These are phyloP conservation scores for Nemophila menziesii DNA, from an alignment of 257 asterid species.

Conservation along the genomic window DNA sequence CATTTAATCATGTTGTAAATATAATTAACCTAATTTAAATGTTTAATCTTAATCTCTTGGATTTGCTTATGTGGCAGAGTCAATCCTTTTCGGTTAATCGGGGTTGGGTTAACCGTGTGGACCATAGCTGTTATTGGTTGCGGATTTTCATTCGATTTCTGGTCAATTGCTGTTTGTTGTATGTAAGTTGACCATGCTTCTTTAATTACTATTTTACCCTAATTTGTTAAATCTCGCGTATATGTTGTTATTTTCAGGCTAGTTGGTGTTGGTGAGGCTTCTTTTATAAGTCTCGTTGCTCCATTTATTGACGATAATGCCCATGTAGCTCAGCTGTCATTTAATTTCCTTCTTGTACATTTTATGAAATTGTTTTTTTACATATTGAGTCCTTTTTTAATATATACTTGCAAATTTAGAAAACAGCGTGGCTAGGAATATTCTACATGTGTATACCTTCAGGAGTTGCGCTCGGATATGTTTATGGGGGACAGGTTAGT, in stretches of 20 bases:
- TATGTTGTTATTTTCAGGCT: slow-evolving; percentile 36
- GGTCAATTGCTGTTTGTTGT: slow-evolving; percentile 69
- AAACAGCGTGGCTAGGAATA: slow-evolving; percentile 87
- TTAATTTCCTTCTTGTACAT: too few species aligned
- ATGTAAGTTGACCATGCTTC: slow-evolving; percentile 48
- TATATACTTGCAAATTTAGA: slow-evolving; percentile 48
- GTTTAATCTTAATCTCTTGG: not conserved
- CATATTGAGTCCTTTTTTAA: too few species aligned
- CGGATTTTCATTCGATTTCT: slow-evolving; percentile 70
- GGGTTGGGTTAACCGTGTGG: slow-evolving; percentile 92
- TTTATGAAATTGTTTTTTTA: too few species aligned
- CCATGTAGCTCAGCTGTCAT: slow-evolving; percentile 74
- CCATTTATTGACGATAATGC: slow-evolving; percentile 98
- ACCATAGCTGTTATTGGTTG: slow-evolving; percentile 77
- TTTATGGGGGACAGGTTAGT: slow-evolving; percentile 91
- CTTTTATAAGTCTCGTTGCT: slow-evolving; percentile 94
- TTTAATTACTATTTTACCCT: not conserved
- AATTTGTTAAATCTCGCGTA: slow-evolving; percentile 7
- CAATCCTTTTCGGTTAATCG: slow-evolving; percentile 93
- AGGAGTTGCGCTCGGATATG: slow-evolving; percentile 86
- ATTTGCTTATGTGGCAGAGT: slow-evolving; percentile 32
- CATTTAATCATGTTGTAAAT: not conserved
- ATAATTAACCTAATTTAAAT: not conserved
- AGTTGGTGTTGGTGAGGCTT: slow-evolving; percentile 99
- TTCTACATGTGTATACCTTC: slow-evolving; percentile 97